Evolutionary conservation across 495 filamentous ascomycete species (phyloP).

Genomic region (Lasiosphaeriaceae sp.): DNA sequence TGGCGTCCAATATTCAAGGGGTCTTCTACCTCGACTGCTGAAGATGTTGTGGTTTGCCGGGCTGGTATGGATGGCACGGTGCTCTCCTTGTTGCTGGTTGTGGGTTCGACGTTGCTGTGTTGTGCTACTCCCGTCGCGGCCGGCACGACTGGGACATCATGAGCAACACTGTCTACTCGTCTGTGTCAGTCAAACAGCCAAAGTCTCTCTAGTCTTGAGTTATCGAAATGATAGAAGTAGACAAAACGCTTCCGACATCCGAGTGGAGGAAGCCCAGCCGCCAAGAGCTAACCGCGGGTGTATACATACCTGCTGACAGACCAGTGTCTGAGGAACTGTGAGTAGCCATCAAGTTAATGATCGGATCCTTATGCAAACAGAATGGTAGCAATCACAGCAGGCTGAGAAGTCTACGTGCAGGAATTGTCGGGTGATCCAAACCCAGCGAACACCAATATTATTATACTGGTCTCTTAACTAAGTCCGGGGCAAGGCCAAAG

Average conservation of each 20-base stretch:
- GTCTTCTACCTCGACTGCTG: slow-evolving; percentile 22
- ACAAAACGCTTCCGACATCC: neutral
- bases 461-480: slow-evolving; percentile 7
- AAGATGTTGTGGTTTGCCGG: slow-evolving; percentile 14
- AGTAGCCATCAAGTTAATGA: slow-evolving; percentile 15
- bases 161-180: slow-evolving; percentile 6
- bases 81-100: neutral
- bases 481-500: neutral
- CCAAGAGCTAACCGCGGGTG: neutral
- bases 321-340: slow-evolving; percentile 13
- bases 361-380: slow-evolving; percentile 10
- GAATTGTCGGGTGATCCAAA: slow-evolving; percentile 18
- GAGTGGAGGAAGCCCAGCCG: neutral
- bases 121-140: slow-evolving; percentile 1
- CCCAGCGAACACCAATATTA: slow-evolving; percentile 10
- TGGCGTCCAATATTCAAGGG: slow-evolving; percentile 40
- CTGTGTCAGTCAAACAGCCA: slow-evolving; percentile 6
- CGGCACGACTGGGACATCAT: slow-evolving; percentile 9
- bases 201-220: neutral
- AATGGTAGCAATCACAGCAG: neutral
- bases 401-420: slow-evolving; percentile 1
- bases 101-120: neutral
- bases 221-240: neutral
- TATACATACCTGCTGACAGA: slow-evolving; percentile 13
- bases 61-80: neutral